Evolutionary conservation across 768 basidiomycete species (phyloP).

Genomic region (Chiua virens): DNA sequence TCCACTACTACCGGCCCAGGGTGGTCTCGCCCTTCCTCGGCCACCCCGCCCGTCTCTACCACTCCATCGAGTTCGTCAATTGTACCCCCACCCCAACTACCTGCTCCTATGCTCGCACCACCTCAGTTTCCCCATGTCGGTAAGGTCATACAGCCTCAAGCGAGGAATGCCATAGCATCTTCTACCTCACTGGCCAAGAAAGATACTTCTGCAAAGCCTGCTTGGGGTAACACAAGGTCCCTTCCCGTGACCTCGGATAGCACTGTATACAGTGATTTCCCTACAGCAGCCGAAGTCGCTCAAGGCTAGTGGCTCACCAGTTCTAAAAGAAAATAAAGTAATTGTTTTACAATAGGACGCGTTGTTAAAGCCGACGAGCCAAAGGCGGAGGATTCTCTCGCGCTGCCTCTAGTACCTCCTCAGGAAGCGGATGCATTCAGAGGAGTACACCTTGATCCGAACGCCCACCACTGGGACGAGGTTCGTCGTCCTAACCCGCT

Average conservation of each 20-base stretch:
- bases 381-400: slow-evolving; percentile 54
- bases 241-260: slow-evolving; percentile 37
- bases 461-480: slow-evolving; percentile 97
- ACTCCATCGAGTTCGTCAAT: slow-evolving; percentile 47
- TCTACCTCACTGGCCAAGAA: slow-evolving; percentile 36
- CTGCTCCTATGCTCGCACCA: slow-evolving; percentile 38
- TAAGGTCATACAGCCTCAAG: slow-evolving; percentile 68
- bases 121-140: slow-evolving; percentile 57
- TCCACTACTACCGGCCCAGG: slow-evolving; percentile 61
- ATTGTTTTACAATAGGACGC: slow-evolving; percentile 21
- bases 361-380: slow-evolving; percentile 31
- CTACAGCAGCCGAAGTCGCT: slow-evolving; percentile 94
- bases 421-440: slow-evolving; percentile 94
- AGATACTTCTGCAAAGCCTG: slow-evolving; percentile 48
- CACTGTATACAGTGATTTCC: slow-evolving; percentile 70
- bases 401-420: slow-evolving; percentile 56
- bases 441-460: slow-evolving; percentile 90
- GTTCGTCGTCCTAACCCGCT: slow-evolving; percentile 48
- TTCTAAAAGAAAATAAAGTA: slow-evolving; percentile 1
- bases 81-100: slow-evolving; percentile 46
- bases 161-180: slow-evolving; percentile 38
- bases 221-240: slow-evolving; percentile 67
- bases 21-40: slow-evolving; percentile 80
- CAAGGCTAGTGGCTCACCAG: slow-evolving; percentile 53
- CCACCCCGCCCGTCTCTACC: slow-evolving; percentile 57